Base-by-base conservation (phyloP, 129 eudicot species). In the Centaurea solstitialis region DNA sequence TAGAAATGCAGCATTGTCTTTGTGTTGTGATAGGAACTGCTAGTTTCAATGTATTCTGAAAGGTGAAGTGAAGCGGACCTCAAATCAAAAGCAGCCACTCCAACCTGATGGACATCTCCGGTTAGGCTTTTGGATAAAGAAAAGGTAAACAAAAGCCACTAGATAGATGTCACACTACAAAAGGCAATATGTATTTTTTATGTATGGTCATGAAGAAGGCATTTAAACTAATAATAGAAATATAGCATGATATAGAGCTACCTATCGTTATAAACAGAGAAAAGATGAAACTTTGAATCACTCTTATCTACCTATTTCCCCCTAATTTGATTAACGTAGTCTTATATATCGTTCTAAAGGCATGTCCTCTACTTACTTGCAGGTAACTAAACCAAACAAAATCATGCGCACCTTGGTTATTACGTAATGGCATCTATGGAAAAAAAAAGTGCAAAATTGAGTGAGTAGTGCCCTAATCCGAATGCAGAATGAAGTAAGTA, bases 51-150 rank as follows among this genome's bases (percentile, higher is more conserved):
- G 82, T 88, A 93, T 80, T 96, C 98, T 13, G 98, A 93, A 41
- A 96, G 99, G 80, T 96, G 96, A 73, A 96, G 87, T 9, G 99
- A 93, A 45, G 98, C 99, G 11, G 97, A 93, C 76, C 99, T 87
- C 81, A 93, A 88, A 85, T 93, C 98, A 80, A 96, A 88, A 76
- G 98, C 99, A 84, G 99, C 97, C 83, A 96, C 97, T 79, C 99
- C 99, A 74, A 96, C 98, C 99, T 96, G 85, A 39, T 75, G 33
- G 35, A 62, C 9, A 35, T 40, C 26, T 38, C 35, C 10, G 10
- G 28, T 73, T n/a, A 53, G 67, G 28, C 20, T 33, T 70, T 37
- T n/a, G 74, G 28, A 37, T n/a, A 37, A 70, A 71, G 33, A 70
- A 26, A 5, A 15, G 13, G 15, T 22, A 84, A 17, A 45, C 79